Evolutionary conservation across 202 grass and related monocot genomes (phyloP).

Genomic region (Elaeis oleifera): DNA sequence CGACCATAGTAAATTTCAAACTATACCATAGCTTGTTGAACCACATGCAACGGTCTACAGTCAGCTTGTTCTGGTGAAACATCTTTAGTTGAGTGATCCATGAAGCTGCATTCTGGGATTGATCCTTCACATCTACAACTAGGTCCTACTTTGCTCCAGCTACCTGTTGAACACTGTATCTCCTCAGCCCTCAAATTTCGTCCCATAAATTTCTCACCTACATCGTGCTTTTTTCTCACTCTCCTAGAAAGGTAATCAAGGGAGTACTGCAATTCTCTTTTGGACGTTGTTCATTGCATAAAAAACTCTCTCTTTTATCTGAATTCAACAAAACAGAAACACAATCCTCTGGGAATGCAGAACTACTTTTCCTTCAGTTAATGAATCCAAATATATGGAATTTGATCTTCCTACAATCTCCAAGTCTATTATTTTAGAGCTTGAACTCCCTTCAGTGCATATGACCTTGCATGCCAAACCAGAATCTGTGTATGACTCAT

Average conservation of each 20-base stretch:
- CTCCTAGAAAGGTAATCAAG: conserved; percentile 19
- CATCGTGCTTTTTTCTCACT: conserved; percentile 4
- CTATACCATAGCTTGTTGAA: too few relatives aligned
- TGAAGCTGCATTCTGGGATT: conserved; percentile 9
- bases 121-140: conserved; percentile 9
- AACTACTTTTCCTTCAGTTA: not conserved
- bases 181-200: not conserved
- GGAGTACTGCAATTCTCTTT: not conserved
- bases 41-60: too few relatives aligned
- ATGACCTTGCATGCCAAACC: too few relatives aligned
- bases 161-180: conserved; percentile 14
- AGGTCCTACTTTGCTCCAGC: conserved; percentile 9
- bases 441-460: conserved; percentile 6
- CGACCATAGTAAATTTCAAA: too few relatives aligned
- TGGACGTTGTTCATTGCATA: not conserved
- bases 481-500: too few relatives aligned
- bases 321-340: not conserved
- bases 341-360: conserved; percentile 1
- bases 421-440: not conserved
- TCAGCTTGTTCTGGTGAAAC: too few relatives aligned
- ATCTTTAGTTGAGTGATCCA: conserved; percentile 5
- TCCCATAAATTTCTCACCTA: not conserved
- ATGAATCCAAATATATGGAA: not conserved
- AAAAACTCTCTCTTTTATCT: too few relatives aligned
- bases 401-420: conserved; percentile 1